phyloP scores from a whole-genome alignment of 2,329 filamentous ascomycete genomes.

The Ascochyta rabiei region DNA sequence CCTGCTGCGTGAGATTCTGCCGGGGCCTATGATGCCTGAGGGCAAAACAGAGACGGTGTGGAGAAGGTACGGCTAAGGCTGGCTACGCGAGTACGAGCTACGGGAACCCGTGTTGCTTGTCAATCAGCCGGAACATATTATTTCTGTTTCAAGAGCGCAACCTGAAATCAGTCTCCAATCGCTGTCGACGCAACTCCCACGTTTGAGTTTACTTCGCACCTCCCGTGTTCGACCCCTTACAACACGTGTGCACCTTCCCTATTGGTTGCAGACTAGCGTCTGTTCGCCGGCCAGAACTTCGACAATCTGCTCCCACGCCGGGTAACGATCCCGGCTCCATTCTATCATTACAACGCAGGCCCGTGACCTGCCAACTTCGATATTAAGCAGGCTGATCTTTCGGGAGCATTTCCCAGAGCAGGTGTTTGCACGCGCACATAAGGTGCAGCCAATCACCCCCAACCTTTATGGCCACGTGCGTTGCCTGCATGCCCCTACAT shows the following conservation, averaged over 20 bases:
- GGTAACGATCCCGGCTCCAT: neutral
- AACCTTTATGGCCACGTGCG: slow-evolving; percentile 1
- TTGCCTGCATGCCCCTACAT: neutral
- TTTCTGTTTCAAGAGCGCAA: neutral
- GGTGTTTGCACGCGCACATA: neutral
- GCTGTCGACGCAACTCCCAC: too few relatives aligned
- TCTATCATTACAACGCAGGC: neutral
- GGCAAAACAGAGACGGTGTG: slow-evolving; percentile 33
- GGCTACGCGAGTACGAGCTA: neutral
- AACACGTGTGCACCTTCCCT: slow-evolving; percentile 25
- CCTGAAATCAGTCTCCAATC: too few relatives aligned
- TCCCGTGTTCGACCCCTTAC: neutral
- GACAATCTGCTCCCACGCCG: slow-evolving; percentile 13
- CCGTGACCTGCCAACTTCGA: slow-evolving; percentile 1
- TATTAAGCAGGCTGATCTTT: slow-evolving; percentile 13
- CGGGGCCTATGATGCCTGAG: slow-evolving; percentile 47
- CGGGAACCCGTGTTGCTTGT: slow-evolving; percentile 5
- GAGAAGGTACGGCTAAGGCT: slow-evolving; percentile 35
- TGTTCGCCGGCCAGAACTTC: slow-evolving; percentile 19
- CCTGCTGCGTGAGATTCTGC: slow-evolving; percentile 54
- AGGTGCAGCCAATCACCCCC: neutral
- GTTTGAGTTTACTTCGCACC: too few relatives aligned
- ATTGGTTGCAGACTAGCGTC: slow-evolving; percentile 20
- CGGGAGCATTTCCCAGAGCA: slow-evolving; percentile 1
- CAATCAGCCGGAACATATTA: neutral